These are phyloP conservation scores for Clarkia xantiana DNA, from an alignment of 345 rosid genomes.

Conservation along the genomic window DNA sequence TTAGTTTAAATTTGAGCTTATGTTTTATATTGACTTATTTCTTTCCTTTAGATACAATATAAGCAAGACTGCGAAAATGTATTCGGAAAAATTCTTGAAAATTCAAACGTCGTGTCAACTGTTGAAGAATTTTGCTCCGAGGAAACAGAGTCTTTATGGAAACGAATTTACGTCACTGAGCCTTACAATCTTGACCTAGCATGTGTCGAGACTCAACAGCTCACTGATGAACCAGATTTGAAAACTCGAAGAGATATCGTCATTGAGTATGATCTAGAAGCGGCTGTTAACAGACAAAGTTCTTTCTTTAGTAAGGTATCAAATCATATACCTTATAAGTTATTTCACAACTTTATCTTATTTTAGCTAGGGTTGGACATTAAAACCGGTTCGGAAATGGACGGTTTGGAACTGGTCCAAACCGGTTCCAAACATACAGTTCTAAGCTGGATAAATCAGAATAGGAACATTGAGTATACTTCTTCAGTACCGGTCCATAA, in stretches of 20 bases:
- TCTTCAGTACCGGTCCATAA: no score
- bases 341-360: no score
- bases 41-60: slow-evolving; percentile 43
- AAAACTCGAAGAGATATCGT: slow-evolving; percentile 14
- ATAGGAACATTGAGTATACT: no score
- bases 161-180: slow-evolving; percentile 46
- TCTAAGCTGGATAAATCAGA: no score
- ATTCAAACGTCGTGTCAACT: slow-evolving; percentile 41
- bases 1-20: no score
- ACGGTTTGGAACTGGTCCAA: no score
- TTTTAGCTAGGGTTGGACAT: no score
- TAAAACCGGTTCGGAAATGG: no score
- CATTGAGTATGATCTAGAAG: slow-evolving; percentile 59
- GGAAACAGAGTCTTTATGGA: slow-evolving; percentile 53
- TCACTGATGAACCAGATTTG: neutral
- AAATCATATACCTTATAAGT: no score
- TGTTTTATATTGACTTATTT: no score
- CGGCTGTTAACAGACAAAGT: slow-evolving; percentile 75
- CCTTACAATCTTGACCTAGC: slow-evolving; percentile 41
- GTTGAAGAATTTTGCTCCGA: slow-evolving; percentile 24
- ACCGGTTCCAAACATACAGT: no score
- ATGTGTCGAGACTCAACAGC: slow-evolving; percentile 6
- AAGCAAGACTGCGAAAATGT: slow-evolving; percentile 58
- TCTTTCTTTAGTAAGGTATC: slow-evolving; percentile 76
- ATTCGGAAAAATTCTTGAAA: slow-evolving; percentile 57